A percentile compares a stretch with the other conserved stretches of the same genome.
Conservation (phyloP, 176 grass and related monocot species). For the Aegilops sharonensis region DNA sequence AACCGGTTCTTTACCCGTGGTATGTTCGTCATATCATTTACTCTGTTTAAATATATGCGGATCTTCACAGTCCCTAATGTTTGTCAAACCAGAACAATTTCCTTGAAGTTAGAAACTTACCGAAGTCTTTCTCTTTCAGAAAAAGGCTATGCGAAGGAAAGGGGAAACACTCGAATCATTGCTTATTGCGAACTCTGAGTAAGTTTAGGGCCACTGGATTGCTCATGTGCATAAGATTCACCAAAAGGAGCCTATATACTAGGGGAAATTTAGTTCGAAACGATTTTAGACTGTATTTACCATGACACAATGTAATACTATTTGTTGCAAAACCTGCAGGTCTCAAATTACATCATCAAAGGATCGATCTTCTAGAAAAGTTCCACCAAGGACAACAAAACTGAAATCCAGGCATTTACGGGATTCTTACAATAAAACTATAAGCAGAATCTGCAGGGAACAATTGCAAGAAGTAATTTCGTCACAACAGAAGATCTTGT, state of each 20-base stretch:
- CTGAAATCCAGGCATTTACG: slow-evolving; percentile 59
- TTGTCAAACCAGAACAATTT: neutral
- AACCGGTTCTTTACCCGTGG: neutral
- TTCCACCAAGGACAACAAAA: slow-evolving; percentile 63
- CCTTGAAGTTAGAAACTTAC: slow-evolving; percentile 22
- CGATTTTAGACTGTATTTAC: slow-evolving; percentile 16
- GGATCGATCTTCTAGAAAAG: slow-evolving; percentile 59
- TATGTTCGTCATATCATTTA: neutral
- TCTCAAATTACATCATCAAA: slow-evolving; percentile 38
- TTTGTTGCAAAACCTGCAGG: slow-evolving; percentile 49
- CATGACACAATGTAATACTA: slow-evolving; percentile 28
- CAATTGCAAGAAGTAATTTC: slow-evolving; percentile 74
- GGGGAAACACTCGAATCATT: slow-evolving; percentile 86
- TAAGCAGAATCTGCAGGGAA: slow-evolving; percentile 46
- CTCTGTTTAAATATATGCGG: slow-evolving; percentile 2
- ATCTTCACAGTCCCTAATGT: slow-evolving; percentile 15
- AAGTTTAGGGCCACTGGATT: slow-evolving; percentile 39
- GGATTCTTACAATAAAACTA: slow-evolving; percentile 43
- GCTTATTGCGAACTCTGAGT: slow-evolving; percentile 66
- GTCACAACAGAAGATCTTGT: slow-evolving; percentile 68
- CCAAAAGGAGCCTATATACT: neutral
- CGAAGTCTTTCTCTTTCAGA: slow-evolving; percentile 51
- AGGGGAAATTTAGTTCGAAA: neutral
- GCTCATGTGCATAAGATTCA: slow-evolving; percentile 24
- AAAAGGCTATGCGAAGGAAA: slow-evolving; percentile 75